phyloP scores from a whole-genome alignment of 2,329 filamentous ascomycete species.

The Verticillium alfalfae region DNA sequence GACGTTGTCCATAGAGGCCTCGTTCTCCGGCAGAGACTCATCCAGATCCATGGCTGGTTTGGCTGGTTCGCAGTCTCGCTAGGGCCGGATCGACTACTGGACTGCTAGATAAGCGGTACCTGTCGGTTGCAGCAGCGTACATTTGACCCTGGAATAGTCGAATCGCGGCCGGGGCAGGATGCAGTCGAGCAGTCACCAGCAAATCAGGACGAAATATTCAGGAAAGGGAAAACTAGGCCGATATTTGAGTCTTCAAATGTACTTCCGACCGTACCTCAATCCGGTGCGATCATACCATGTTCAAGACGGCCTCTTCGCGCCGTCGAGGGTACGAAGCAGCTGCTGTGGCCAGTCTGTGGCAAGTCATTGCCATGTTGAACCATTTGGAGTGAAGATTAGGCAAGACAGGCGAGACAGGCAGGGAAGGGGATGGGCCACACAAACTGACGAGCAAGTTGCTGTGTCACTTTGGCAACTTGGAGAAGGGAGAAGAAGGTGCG shows the following conservation, averaged over 20 bases:
- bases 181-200: not conserved
- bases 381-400: not conserved
- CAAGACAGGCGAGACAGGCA: not conserved
- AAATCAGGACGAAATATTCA: not conserved
- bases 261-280: not conserved
- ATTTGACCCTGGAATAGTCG: not conserved
- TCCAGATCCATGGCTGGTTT: constrained; percentile 6
- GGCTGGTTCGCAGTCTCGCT: not conserved
- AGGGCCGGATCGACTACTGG: not conserved
- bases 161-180: not conserved
- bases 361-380: not conserved
- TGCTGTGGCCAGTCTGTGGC: not conserved
- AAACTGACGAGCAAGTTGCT: not conserved
- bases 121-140: not conserved
- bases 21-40: constrained; percentile 2
- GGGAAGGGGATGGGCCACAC: not conserved
- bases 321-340: not conserved
- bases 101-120: not conserved
- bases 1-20: constrained; percentile 2
- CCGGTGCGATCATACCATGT: not conserved
- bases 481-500: not conserved
- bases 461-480: not conserved
- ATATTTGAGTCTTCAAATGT: not conserved
- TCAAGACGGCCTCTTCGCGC: not conserved
- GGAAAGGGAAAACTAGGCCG: not conserved